Conservation (phyloP, 2,329 filamentous ascomycete genomes). For the Pestalotiopsis sp. region DNA sequence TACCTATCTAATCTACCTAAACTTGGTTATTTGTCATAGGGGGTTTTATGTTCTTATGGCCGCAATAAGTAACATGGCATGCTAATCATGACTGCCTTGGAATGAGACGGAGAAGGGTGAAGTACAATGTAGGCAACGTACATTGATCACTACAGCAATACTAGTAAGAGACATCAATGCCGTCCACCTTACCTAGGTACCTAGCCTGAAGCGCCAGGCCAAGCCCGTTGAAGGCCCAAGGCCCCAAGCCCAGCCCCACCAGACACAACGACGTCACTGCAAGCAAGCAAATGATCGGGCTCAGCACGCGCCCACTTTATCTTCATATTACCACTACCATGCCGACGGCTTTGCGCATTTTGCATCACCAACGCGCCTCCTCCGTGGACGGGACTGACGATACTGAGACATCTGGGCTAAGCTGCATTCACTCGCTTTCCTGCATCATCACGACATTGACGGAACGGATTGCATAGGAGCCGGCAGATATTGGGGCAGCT, state of each 20-base stretch:
- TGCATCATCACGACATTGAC: not conserved
- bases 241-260: not conserved
- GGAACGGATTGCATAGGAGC: not conserved
- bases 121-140: no score
- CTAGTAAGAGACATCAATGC: not conserved
- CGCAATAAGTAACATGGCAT: no score
- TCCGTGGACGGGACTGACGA: not conserved
- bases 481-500: not conserved
- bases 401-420: not conserved
- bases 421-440: not conserved
- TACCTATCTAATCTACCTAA: not conserved
- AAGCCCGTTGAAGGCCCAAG: not conserved
- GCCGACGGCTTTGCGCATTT: not conserved
- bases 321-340: not conserved
- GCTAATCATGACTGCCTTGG: no score
- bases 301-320: not conserved
- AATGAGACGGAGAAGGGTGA: no score
- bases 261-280: conserved; percentile 14
- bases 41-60: no score
- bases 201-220: not conserved
- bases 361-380: not conserved
- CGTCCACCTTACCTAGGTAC: not conserved
- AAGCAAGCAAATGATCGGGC: not conserved
- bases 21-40: not conserved
- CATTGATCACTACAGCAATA: no score